Evolutionary conservation across 2,329 filamentous ascomycete species (phyloP).

Genomic region (Tolypocladium ovalisporum): DNA sequence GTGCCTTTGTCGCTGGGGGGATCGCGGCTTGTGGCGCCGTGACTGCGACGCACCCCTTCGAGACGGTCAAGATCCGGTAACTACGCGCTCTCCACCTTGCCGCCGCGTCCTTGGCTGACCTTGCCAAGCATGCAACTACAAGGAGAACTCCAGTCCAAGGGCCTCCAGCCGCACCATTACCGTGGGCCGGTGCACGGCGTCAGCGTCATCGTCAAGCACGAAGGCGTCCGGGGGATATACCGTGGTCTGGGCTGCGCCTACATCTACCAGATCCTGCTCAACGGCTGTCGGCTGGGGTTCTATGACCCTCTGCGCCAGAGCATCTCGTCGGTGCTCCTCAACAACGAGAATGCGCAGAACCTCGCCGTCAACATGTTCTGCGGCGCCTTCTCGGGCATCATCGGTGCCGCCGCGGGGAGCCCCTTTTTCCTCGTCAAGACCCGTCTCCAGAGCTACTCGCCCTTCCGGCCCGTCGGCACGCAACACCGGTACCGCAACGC

Average conservation of each 20-base stretch:
- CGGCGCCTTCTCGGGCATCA: slow-evolving; percentile 76
- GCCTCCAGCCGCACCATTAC: slow-evolving; percentile 79
- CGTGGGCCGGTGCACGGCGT: slow-evolving; percentile 86
- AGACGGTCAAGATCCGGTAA: slow-evolving; percentile 96
- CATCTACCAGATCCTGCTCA: slow-evolving; percentile 90
- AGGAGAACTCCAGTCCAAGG: slow-evolving; percentile 83
- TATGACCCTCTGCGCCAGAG: slow-evolving; percentile 84
- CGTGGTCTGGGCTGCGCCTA: slow-evolving; percentile 87
- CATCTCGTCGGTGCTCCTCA: slow-evolving; percentile 59
- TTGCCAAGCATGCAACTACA: slow-evolving; percentile 73
- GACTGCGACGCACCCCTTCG: slow-evolving; percentile 94
- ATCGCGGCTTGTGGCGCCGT: slow-evolving; percentile 96
- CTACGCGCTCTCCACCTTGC: slow-evolving; percentile 12
- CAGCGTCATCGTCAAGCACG: slow-evolving; percentile 79
- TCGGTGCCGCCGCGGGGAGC: slow-evolving; percentile 85
- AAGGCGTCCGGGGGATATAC: slow-evolving; percentile 77
- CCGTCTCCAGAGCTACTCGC: slow-evolving; percentile 84
- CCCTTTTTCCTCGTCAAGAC: slow-evolving; percentile 99
- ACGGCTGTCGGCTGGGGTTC: slow-evolving; percentile 92
- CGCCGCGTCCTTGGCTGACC: not conserved
- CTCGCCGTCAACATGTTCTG: slow-evolving; percentile 89
- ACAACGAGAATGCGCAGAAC: slow-evolving; percentile 65
- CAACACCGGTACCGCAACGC: slow-evolving; percentile 89
- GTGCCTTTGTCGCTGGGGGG: slow-evolving; percentile 90
- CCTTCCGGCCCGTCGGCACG: slow-evolving; percentile 89